Evolutionary conservation across 2,329 filamentous ascomycete species (phyloP).

Genomic region (Penicillium griseofulvum): DNA sequence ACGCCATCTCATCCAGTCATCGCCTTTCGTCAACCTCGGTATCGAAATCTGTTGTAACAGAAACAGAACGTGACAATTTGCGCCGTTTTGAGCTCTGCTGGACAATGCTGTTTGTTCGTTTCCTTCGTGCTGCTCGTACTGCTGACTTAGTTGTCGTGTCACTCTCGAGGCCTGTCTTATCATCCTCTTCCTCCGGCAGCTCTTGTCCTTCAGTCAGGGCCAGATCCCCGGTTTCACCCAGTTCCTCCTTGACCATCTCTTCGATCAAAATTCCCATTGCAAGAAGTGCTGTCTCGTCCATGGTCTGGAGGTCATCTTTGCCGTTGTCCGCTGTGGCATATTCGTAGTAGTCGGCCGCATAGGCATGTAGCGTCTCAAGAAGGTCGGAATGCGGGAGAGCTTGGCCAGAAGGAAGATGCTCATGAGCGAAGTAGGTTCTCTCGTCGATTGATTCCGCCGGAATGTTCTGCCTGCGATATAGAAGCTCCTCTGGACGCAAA

Average conservation of each 20-base stretch:
- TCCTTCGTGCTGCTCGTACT: conserved; percentile 1
- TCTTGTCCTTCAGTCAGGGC: conserved; percentile 53
- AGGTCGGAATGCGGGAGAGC: conserved; percentile 57
- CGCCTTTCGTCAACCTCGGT: conserved; percentile 19
- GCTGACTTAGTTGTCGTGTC: conserved; percentile 4
- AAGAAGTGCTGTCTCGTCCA: conserved; percentile 63
- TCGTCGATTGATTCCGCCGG: conserved; percentile 53
- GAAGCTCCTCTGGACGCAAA: conserved; percentile 57
- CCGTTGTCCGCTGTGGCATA: conserved; percentile 34
- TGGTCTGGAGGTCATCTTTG: conserved; percentile 48
- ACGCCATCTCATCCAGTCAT: neutral
- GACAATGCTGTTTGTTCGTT: conserved; percentile 9
- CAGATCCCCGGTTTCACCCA: conserved; percentile 59
- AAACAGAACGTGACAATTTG: conserved; percentile 18
- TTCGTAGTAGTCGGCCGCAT: conserved; percentile 56
- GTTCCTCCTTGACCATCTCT: conserved; percentile 51
- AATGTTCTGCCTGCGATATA: conserved; percentile 54
- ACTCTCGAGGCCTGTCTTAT: conserved; percentile 2
- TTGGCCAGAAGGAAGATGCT: conserved; percentile 39
- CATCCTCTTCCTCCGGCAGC: conserved; percentile 22
- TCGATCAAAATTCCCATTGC: conserved; percentile 61
- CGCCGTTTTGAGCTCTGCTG: conserved; percentile 29
- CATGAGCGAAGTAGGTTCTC: conserved; percentile 56
- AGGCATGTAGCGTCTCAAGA: conserved; percentile 56
- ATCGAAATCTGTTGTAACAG: conserved; percentile 22